phyloP scores from a whole-genome alignment of 2,329 filamentous ascomycete genomes.

The Xylariaceae sp. region DNA sequence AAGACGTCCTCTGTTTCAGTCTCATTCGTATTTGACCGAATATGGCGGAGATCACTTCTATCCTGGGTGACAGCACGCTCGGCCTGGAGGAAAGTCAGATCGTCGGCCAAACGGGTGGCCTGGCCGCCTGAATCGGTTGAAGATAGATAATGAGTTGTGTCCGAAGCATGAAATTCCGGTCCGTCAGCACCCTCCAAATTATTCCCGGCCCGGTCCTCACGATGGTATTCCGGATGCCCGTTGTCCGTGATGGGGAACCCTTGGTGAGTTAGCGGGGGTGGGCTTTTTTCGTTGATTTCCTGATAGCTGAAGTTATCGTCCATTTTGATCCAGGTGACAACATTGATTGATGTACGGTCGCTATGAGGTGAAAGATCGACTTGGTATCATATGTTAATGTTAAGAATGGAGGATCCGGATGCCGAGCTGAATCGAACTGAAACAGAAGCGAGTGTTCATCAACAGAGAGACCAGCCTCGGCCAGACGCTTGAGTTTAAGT shows the following conservation, averaged over 20 bases:
- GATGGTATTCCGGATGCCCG: slow-evolving; percentile 12
- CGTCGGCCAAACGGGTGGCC: slow-evolving; percentile 28
- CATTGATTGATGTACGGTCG: no score
- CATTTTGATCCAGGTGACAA: not conserved
- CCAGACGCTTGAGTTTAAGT: no score
- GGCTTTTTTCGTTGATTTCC: slow-evolving; percentile 3
- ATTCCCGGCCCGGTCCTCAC: slow-evolving; percentile 9
- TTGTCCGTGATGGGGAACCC: slow-evolving; percentile 20
- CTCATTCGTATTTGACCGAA: slow-evolving; percentile 23
- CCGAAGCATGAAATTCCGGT: slow-evolving; percentile 11
- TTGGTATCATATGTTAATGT: no score
- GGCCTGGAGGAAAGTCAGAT: slow-evolving; percentile 30
- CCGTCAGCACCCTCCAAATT: slow-evolving; percentile 23
- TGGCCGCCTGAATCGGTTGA: slow-evolving; percentile 26
- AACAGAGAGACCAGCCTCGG: no score
- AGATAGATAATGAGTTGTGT: slow-evolving; percentile 19
- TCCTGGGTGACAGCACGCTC: slow-evolving; percentile 30
- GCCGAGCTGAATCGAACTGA: no score
- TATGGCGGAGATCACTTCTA: slow-evolving; percentile 20
- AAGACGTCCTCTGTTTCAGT: slow-evolving; percentile 29
- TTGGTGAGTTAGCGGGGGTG: slow-evolving; percentile 20
- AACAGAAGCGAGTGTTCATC: no score
- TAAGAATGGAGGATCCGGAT: no score
- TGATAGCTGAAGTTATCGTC: not conserved
- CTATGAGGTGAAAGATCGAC: no score